Evolutionary conservation across 768 basidiomycete species (phyloP).

Genomic region (Amanita molliuscula): DNA sequence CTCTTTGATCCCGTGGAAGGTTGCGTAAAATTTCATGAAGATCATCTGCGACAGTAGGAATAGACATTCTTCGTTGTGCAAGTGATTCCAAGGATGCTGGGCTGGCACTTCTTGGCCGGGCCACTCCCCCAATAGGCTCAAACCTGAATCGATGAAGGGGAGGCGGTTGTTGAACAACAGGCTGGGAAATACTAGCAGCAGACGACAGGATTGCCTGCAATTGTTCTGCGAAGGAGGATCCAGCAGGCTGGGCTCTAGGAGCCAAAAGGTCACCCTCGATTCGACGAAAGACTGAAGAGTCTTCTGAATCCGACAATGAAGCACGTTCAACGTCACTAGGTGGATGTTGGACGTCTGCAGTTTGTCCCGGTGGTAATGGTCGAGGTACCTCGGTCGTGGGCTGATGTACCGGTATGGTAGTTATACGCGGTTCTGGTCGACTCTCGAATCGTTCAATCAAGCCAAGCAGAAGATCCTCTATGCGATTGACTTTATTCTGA

Average conservation of each 20-base stretch:
- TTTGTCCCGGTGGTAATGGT: background rate
- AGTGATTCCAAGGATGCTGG: constrained; percentile 21
- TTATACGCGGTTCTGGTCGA: constrained; percentile 13
- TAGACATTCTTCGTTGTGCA: constrained; percentile 19
- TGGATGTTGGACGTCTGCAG: constrained; percentile 4
- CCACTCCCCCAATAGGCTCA: constrained; percentile 30
- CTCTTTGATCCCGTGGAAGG: background rate
- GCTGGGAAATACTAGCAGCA: constrained; percentile 26
- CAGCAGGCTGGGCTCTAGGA: constrained; percentile 19
- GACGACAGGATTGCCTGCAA: constrained; percentile 51
- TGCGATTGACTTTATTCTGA: constrained; percentile 28
- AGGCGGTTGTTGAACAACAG: constrained; percentile 38
- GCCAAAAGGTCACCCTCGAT: constrained; percentile 2
- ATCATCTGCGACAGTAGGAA: constrained; percentile 12
- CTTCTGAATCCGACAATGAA: constrained; percentile 4
- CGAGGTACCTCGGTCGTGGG: constrained; percentile 13
- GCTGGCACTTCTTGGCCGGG: constrained; percentile 25
- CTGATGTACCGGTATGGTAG: constrained; percentile 9
- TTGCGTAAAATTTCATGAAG: constrained; percentile 3
- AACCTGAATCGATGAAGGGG: constrained; percentile 43
- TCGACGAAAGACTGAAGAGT: constrained; percentile 4
- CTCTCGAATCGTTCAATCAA: constrained; percentile 23
- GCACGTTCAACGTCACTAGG: background rate
- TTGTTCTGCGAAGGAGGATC: constrained; percentile 47
- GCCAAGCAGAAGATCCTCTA: constrained; percentile 35